These are phyloP conservation scores for Arabidopsis hybrid DNA, from an alignment of 441 rosid species.

Conservation along the genomic window DNA sequence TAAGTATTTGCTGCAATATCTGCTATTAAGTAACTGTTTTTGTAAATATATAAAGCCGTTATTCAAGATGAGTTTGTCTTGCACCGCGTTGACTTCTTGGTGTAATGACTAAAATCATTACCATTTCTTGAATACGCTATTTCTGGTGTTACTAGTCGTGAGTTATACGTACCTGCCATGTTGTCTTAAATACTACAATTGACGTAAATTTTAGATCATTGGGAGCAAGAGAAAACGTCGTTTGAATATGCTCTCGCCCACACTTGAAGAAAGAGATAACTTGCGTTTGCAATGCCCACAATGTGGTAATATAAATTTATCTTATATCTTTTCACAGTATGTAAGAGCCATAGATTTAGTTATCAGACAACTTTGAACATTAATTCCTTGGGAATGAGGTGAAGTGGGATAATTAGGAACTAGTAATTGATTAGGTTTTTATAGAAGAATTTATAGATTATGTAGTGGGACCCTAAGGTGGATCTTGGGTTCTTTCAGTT, in stretches of 20 bases:
- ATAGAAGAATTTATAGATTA: neutral
- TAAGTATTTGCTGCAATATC: conserved; percentile 48
- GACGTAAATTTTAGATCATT: conserved; percentile 60
- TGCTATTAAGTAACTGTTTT: neutral
- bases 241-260: conserved; percentile 48
- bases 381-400: neutral
- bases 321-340: neutral
- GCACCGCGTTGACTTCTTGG: conserved; percentile 16
- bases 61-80: neutral
- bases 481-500: neutral
- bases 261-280: conserved; percentile 55
- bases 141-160: conserved; percentile 11
- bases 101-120: conserved; percentile 10
- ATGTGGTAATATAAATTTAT: conserved; percentile 65
- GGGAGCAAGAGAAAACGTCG: conserved; percentile 55
- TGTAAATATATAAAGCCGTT: neutral
- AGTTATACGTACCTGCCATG: conserved; percentile 2
- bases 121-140: neutral
- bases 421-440: neutral
- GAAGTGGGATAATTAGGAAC: neutral
- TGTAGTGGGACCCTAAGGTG: neutral
- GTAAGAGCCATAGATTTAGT: neutral
- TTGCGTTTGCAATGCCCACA: conserved; percentile 70
- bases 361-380: neutral
- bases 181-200: conserved; percentile 12